Evolutionary conservation across 2,329 filamentous ascomycete species (phyloP), one percentile per base, ranked within the genome.

Genomic region (Ophiosphaerella narmari): DNA sequence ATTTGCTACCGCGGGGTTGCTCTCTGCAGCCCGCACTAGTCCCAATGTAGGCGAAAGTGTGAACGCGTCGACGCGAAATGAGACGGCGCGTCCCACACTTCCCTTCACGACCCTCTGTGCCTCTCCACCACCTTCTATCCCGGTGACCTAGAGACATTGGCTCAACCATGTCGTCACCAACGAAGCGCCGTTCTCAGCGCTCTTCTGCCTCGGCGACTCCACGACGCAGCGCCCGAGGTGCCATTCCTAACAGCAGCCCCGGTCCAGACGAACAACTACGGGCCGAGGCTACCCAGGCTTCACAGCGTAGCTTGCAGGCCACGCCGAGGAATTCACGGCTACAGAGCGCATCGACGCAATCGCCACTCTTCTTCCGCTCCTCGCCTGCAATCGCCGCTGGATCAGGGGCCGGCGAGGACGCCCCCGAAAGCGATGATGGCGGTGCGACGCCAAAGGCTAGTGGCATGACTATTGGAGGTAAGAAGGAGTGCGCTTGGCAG

Each of bases 361-460:
- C 91, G 50, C 92, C 92, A 35, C 80, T 96, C 57, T 89, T 90
- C 74, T 95, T 86, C 74, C 84, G 80, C 54, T 86, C 84, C 0
- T 87, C 84, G 14, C 83, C 85, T 6, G 71, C 64, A 8, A 76
- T 75, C 43, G 75, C 73, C 32, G 75, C 74, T 24, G 70, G 71
- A 36, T 74, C 74, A 50, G 71, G 69, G 45, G 62, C 59, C 48
- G 62, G 47, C 68, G 75, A 65, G 70, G 74, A 63, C 65, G 74
- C 77, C 31, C 72, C 38, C 67, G 74, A 80, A 50, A 76, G 77
- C 60, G 82, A 48, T 14, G 45, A 84, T 68, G 86, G 83, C 44
- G 85, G 89, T 59, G 81, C 86, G 52, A 92, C 89, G 35, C 89
- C 89, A 7, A 81, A 87, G 69, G 88, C 88, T 7, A 86, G 82